phyloP scores from a whole-genome alignment of 1,284 basidiomycete genomes.

The Macrocystidia cucumis region DNA sequence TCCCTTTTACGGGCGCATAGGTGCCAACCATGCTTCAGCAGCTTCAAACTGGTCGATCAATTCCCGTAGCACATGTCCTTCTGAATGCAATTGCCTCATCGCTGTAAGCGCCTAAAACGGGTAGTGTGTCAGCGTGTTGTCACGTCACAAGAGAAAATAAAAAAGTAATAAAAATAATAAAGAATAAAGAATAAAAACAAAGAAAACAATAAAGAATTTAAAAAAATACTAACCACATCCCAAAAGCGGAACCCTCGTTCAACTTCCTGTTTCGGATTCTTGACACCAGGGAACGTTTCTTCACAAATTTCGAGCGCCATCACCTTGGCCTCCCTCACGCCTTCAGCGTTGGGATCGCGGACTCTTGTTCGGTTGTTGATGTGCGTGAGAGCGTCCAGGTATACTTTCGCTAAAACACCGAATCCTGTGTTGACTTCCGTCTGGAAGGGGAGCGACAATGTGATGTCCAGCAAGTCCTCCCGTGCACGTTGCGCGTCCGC shows the following conservation, averaged over 20 bases:
- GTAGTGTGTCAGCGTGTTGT: slow-evolving; percentile 10
- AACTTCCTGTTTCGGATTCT: slow-evolving; percentile 80
- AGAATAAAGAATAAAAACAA: no score
- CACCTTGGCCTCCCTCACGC: slow-evolving; percentile 78
- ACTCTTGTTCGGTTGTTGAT: slow-evolving; percentile 75
- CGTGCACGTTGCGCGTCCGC: slow-evolving; percentile 80
- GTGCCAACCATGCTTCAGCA: slow-evolving; percentile 88
- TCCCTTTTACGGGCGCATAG: slow-evolving; percentile 68
- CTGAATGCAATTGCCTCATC: slow-evolving; percentile 82
- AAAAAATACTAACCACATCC: slow-evolving; percentile 78
- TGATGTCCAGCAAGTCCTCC: slow-evolving; percentile 91
- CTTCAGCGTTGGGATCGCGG: slow-evolving; percentile 65
- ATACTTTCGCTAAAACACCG: slow-evolving; percentile 94
- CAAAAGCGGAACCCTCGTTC: slow-evolving; percentile 97
- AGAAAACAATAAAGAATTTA: no score
- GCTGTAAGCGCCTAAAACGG: slow-evolving; percentile 72
- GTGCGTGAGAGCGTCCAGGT: slow-evolving; percentile 88
- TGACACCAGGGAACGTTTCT: slow-evolving; percentile 90
- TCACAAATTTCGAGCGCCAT: slow-evolving; percentile 89
- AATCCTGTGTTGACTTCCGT: slow-evolving; percentile 96
- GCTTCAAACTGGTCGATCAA: slow-evolving; percentile 92
- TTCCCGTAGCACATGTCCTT: slow-evolving; percentile 72
- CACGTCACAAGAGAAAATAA: slow-evolving; percentile 8
- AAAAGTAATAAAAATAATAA: slow-evolving; percentile 14
- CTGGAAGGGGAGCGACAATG: slow-evolving; percentile 89